phyloP scores from a whole-genome alignment of 768 basidiomycete genomes.

The Pulveroboletus sp. region DNA sequence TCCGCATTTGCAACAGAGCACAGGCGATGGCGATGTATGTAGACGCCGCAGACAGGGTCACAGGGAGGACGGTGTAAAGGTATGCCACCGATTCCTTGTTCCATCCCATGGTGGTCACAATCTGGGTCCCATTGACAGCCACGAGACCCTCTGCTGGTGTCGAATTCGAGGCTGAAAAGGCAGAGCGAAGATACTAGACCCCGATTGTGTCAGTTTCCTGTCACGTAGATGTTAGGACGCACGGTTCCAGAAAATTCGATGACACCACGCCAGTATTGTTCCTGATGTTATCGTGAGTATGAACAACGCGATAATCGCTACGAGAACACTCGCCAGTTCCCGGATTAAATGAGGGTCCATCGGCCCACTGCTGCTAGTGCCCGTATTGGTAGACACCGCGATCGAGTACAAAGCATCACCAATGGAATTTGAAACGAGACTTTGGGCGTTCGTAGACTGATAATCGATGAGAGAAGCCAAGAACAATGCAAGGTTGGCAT shows the following conservation, averaged over 20 bases:
- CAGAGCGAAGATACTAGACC: neutral
- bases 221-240: neutral
- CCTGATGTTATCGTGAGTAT: neutral
- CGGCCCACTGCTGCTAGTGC: no score
- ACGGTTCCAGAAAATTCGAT: constrained; percentile 1
- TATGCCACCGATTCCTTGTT: neutral
- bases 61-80: constrained; percentile 3
- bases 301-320: no score
- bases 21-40: neutral
- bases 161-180: neutral
- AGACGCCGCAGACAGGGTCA: neutral
- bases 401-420: constrained; percentile 19
- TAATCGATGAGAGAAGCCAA: neutral
- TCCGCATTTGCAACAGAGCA: neutral
- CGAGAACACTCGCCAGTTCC: neutral
- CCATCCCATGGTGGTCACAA: constrained; percentile 2
- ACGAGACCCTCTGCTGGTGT: no score
- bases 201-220: neutral
- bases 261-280: constrained; percentile 1
- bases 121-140: neutral
- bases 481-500: neutral
- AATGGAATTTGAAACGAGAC: constrained; percentile 12
- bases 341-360: no score
- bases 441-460: constrained; percentile 10
- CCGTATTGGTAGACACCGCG: neutral